Evolutionary conservation across 768 basidiomycete genomes (phyloP).

Genomic region (Pisolithus tinctorius): DNA sequence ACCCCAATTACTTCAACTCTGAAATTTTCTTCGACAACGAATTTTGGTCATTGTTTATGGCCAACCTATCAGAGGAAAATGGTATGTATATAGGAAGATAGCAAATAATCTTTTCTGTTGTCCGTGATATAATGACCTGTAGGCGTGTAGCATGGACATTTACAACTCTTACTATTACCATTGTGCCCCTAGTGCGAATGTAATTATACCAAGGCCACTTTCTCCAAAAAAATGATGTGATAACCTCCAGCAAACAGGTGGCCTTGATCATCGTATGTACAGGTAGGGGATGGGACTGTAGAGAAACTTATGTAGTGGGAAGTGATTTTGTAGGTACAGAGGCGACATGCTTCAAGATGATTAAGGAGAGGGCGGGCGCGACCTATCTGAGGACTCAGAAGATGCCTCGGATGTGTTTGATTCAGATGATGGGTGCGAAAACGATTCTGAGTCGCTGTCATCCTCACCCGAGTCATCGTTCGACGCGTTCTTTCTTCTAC

Average conservation of each 20-base stretch:
- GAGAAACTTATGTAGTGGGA: conserved; percentile 30
- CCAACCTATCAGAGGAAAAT: conserved; percentile 23
- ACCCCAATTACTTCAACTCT: conserved; percentile 26
- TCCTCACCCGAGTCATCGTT: conserved; percentile 2
- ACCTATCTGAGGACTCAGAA: conserved; percentile 1
- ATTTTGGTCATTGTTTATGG: conserved; percentile 39
- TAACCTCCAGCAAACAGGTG: too few species aligned
- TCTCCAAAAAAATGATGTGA: too few species aligned
- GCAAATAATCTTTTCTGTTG: background rate
- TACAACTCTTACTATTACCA: too few species aligned
- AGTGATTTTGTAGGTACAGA: conserved; percentile 43
- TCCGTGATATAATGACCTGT: background rate
- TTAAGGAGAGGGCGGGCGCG: conserved; percentile 4
- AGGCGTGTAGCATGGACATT: too few species aligned
- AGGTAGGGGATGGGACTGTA: conserved; percentile 24
- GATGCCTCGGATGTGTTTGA: conserved; percentile 10
- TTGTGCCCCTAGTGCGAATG: too few species aligned
- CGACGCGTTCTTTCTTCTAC: conserved; percentile 11
- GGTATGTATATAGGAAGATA: conserved; percentile 8
- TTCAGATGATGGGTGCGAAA: conserved; percentile 6
- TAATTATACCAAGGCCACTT: too few species aligned
- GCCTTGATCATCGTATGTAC: conserved; percentile 6
- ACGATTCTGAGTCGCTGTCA: background rate
- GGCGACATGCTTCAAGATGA: conserved; percentile 34
- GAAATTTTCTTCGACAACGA: conserved; percentile 37